A percentile compares a stretch with the other conserved stretches of the same genome.
Conservation (phyloP, 768 basidiomycete genomes). For the Mycena chlorophos region DNA sequence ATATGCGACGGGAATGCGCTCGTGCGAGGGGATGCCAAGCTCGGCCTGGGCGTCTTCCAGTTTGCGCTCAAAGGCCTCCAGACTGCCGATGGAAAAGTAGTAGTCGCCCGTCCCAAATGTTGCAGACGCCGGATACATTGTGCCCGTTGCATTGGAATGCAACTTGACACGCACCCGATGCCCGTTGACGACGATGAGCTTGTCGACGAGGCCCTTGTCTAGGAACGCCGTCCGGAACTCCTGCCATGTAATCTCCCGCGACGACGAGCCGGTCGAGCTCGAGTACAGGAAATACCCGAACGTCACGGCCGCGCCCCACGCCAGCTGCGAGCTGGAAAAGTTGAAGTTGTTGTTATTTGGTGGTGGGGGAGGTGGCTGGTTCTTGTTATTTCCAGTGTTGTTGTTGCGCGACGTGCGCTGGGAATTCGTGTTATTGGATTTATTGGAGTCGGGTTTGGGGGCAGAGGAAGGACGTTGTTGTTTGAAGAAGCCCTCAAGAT, state of each 20-base stretch:
- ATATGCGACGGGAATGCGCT: slow-evolving; percentile 96
- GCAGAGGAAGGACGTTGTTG: slow-evolving; percentile 48
- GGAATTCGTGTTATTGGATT: slow-evolving; percentile 27
- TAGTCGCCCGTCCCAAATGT: slow-evolving; percentile 61
- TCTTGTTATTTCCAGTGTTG: too few relatives aligned
- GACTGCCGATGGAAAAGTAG: slow-evolving; percentile 95
- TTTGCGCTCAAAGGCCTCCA: slow-evolving; percentile 94
- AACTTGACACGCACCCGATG: slow-evolving; percentile 88
- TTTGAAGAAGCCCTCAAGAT: slow-evolving; percentile 78
- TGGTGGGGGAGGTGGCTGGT: slow-evolving; percentile 48
- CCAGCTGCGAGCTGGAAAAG: slow-evolving; percentile 53
- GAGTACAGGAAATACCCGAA: slow-evolving; percentile 68
- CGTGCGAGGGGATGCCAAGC: slow-evolving; percentile 86
- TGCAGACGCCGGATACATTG: slow-evolving; percentile 64
- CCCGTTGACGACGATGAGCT: slow-evolving; percentile 88
- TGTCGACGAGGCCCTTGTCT: slow-evolving; percentile 94
- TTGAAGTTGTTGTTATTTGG: slow-evolving; percentile 52
- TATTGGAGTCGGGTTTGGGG: slow-evolving; percentile 33
- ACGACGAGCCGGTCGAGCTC: slow-evolving; percentile 50
- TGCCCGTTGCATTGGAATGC: slow-evolving; percentile 83
- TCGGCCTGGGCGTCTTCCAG: slow-evolving; percentile 92
- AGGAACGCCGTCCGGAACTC: slow-evolving; percentile 98
- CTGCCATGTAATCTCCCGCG: slow-evolving; percentile 98
- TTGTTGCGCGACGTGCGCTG: slow-evolving; percentile 35
- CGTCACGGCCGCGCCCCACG: slow-evolving; percentile 52